A percentile compares a stretch with the other conserved stretches of the same genome.
Conservation (phyloP, 78 protist species). For the Speleostelium caveatum region DNA sequence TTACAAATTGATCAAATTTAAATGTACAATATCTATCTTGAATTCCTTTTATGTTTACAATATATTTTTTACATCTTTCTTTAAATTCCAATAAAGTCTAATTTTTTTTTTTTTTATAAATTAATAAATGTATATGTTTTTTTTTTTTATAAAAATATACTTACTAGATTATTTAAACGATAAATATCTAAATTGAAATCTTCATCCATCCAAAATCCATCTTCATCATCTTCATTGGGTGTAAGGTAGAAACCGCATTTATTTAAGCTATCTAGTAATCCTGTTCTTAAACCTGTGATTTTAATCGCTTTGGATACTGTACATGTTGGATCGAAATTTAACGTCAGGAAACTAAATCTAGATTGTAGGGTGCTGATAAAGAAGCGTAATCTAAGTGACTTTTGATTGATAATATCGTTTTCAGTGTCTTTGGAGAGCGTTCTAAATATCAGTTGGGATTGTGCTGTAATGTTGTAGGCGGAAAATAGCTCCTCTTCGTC, state of each 20-base stretch:
- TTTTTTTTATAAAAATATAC: no score
- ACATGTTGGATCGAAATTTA: slow-evolving; percentile 41
- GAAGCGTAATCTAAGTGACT: slow-evolving; percentile 21
- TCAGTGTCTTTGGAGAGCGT: neutral
- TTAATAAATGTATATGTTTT: no score
- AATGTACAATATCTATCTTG: slow-evolving; percentile 43
- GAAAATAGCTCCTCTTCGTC: slow-evolving; percentile 75
- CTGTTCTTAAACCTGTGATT: slow-evolving; percentile 55
- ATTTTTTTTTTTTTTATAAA: no score
- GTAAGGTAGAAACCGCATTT: slow-evolving; percentile 74
- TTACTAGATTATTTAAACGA: slow-evolving; percentile 27
- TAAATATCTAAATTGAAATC: slow-evolving; percentile 24
- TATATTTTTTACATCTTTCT: slow-evolving; percentile 68
- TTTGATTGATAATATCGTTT: neutral
- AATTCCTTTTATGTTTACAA: slow-evolving; percentile 6
- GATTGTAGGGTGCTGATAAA: neutral
- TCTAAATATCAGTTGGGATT: slow-evolving; percentile 11
- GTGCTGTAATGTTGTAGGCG: neutral
- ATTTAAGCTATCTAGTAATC: slow-evolving; percentile 50
- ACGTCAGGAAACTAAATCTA: slow-evolving; percentile 1
- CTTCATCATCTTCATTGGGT: slow-evolving; percentile 70
- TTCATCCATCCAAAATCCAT: slow-evolving; percentile 80
- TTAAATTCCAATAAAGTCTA: slow-evolving; percentile 62
- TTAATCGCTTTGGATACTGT: slow-evolving; percentile 56
- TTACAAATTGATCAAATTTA: slow-evolving; percentile 70